phyloP scores from a whole-genome alignment of 1,284 basidiomycete species.

The Rhizoctonia solani region DNA sequence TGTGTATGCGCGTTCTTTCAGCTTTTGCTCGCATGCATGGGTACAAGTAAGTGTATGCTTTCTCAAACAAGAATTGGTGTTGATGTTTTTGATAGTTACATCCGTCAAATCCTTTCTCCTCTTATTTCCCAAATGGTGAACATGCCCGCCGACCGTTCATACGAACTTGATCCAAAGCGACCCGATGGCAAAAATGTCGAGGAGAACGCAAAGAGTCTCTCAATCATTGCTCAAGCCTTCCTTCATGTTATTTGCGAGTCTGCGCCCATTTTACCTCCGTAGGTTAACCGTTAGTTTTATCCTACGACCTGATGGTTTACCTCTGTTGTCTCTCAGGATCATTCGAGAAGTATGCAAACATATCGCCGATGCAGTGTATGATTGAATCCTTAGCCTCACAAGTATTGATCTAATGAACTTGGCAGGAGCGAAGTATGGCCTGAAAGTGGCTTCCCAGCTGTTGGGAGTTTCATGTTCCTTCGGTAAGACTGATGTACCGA shows the following conservation, averaged over 20 bases:
- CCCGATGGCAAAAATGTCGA: constrained; percentile 59
- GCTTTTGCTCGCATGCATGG: constrained; percentile 85
- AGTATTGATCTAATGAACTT: constrained; percentile 12
- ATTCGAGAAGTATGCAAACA: constrained; percentile 75
- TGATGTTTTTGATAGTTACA: constrained; percentile 51
- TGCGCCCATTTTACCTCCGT: constrained; percentile 74
- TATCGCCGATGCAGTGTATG: constrained; percentile 80
- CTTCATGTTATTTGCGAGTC: constrained; percentile 76
- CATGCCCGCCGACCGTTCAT: constrained; percentile 73
- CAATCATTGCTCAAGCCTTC: constrained; percentile 75
- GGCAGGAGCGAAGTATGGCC: constrained; percentile 72
- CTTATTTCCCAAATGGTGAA: constrained; percentile 73
- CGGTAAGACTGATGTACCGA: constrained; percentile 61
- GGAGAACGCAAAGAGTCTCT: constrained; percentile 73
- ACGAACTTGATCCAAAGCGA: constrained; percentile 77
- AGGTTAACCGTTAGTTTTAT: constrained; percentile 45
- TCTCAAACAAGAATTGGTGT: too few species aligned
- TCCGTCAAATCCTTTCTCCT: constrained; percentile 75
- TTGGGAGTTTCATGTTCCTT: constrained; percentile 90
- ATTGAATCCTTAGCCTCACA: constrained; percentile 38
- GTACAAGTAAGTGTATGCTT: constrained; percentile 56
- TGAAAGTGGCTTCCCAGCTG: constrained; percentile 80
- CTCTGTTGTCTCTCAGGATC: constrained; percentile 23
- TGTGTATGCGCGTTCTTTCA: constrained; percentile 81
- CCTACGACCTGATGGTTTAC: constrained; percentile 16